Evolutionary conservation across 371 early-diverging fungal species (phyloP), one percentile per base, ranked within the genome.

Genomic region (Mortierella sp.): DNA sequence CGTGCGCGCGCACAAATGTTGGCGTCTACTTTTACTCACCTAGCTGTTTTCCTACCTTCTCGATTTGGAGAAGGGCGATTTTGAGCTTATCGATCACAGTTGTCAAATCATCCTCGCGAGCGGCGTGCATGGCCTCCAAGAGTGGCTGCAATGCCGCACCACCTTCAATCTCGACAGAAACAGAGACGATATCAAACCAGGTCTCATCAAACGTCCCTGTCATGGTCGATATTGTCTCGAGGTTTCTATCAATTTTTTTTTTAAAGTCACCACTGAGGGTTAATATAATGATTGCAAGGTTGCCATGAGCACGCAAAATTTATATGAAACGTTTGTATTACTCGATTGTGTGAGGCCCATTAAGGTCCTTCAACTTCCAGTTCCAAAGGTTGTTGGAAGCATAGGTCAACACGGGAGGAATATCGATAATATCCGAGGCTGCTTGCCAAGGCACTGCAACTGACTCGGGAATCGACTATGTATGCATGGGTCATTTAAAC

Each of bases 101-200:
- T 8, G 43, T 55, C 16, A 84, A 63, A 48, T 92, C 73, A 63
- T 91, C 87, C 9, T 84, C 68, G 15, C 86, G 84, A 11, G 88
- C 87, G 15, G 88, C 87, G 1, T 87, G 79, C 62, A 91, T 87
- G 4, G 89, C 87, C 7, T 81, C 72, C 11, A 90, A 70, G 38
- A 94, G 88, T 22, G 88, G 86, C 53, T 85, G 69, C 57, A 96
- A 62, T 33, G 94, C 92, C 5, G 91, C 91, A 2, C 94, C 96
- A 21, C 96, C 96, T 24, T 87, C 90, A 24, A 92, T 87, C 71
- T 97, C 98, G 58, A 96, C 95, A 0, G 93, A 93, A 0, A 92
- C 84, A 0, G 96, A 91, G 43, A 97, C 89, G 32, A 97, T 88
- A 79, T 94, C 96, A 77, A 98, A 97, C 97, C 97, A 97, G 0